Evolutionary conservation across 805 yeast species (phyloP), one percentile per base, ranked within the genome.

Genomic region (Candida cerambycidarum): DNA sequence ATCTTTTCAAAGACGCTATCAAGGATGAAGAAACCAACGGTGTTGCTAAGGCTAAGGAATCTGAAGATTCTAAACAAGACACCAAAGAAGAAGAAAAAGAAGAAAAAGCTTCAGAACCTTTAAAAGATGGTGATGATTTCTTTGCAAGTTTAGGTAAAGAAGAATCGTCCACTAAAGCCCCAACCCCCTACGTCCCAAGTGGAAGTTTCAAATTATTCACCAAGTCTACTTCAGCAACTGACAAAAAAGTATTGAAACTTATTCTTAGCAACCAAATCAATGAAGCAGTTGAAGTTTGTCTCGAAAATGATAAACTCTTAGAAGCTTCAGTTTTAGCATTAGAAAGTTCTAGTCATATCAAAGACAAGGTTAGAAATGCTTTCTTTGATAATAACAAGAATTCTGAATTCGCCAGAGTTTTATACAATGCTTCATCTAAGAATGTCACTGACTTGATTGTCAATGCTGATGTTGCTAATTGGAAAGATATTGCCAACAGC

Each of bases 271-370:
- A 89, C 46, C 75, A 88, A 39, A 63, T 76, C 38, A 76, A 76
- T 12, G 69, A 75, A 18, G 97, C 97, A 1, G 81, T 88, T 10
- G 76, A 82, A 25, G 56, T 73, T 18, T 80, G 92, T 50, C 65
- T 93, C 46, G 71, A 79, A 34, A 75, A 78, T 27, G 84, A 78
- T 39, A 75, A 77, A 45, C 63, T 89, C 16, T 62, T 78, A 16
- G 98, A 93, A 59, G 97, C 98, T 3, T 74, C 90, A 52, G 69
- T 90, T 19, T 73, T 93, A 46, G 87, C 98, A 0, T 65, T 85
- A 55, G 80, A 81, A 54, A 28, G 42, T 10, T 62, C 80, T 13
- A 80, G 77, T 14, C 55, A 54, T 14, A 69, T 83, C 58, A 85
- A 85, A 52, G 73, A 77, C 41, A 79, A 80, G 52, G 97, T 84